Percentiles rank a stretch among this genome's conserved stretches.
Evolutionary conservation across 805 yeast species (phyloP).

Genomic region (Candida fluviatilis): DNA sequence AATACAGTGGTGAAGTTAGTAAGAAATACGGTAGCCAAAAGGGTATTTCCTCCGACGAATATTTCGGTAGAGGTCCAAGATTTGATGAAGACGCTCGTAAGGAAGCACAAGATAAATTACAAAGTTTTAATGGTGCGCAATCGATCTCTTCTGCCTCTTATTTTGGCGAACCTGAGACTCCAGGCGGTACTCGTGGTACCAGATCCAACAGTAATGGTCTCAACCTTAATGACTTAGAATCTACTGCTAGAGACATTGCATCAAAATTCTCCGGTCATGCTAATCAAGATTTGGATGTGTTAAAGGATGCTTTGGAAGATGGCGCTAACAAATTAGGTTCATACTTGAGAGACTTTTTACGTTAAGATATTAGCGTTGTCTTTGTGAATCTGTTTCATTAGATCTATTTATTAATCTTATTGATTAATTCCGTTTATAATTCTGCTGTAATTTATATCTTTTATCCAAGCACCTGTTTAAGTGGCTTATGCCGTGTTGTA

Average conservation of each 20-base stretch:
- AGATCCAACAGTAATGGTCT: constrained; percentile 19
- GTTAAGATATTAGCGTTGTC: constrained; percentile 23
- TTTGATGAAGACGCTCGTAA: constrained; percentile 72
- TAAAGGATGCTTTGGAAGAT: constrained; percentile 88
- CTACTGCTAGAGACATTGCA: constrained; percentile 58
- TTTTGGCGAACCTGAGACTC: constrained; percentile 73
- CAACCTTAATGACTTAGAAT: constrained; percentile 48
- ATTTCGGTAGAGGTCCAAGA: constrained; percentile 78
- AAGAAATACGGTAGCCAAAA: constrained; percentile 82
- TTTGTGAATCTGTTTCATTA: neutral
- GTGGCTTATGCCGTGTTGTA: neutral
- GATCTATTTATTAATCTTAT: neutral
- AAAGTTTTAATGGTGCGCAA: constrained; percentile 78
- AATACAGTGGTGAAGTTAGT: constrained; percentile 71
- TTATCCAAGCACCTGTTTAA: neutral
- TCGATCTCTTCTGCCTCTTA: constrained; percentile 90
- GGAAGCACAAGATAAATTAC: constrained; percentile 81
- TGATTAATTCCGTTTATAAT: neutral
- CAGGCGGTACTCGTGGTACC: constrained; percentile 19
- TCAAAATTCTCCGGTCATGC: constrained; percentile 68
- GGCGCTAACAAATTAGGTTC: constrained; percentile 90
- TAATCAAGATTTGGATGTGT: constrained; percentile 83
- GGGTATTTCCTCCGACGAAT: constrained; percentile 94
- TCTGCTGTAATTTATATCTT: neutral
- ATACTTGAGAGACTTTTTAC: constrained; percentile 80